Evolutionary conservation across 1,284 basidiomycete species (phyloP), one percentile per base, ranked within the genome.

Genomic region (Leccinum variabile): DNA sequence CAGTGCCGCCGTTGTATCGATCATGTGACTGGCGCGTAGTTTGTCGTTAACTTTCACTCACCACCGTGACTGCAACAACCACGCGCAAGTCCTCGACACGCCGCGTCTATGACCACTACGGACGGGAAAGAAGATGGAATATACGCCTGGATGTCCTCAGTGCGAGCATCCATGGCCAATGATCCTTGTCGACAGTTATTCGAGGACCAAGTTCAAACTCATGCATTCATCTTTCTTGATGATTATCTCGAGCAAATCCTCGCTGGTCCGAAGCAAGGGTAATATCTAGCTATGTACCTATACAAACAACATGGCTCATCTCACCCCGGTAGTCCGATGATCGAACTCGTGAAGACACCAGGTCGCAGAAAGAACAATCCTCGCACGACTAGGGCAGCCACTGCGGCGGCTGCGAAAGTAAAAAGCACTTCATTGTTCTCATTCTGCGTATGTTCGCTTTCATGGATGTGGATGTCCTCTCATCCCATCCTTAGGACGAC

Each of bases 271-370:
- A 86, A 81, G 69, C 82, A 85, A 76, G 88, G 86, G 91, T 90
- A 55, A 59, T 62, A 65, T 39, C 22, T 49, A 41, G 52, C 28
- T 60, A 44, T 30, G 35, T 50, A 33, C 41, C 22, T 8, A 14
- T 35, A 13, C 5, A 8, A 30, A 2, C 22, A 54, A 1, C 32
- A n/a, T 63, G 30, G 13, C 9, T 44, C 11, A 58, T 66, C 55
- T 62, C 7, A 8, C 3, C 37, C 28, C 1, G 60, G 6, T 66
- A 92, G 90, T 60, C 82, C 84, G 13, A 81, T 92, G 13, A 87
- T 91, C 59, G 90, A 92, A 60, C 81, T 93, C n/a, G 84, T 92
- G 7, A 93, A 93, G 77, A 93, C 91, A 2, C 91, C 91, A 30
- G 86, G 87, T 39, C 83, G 90, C 41, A 90, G 84, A 75, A 88